Evolutionary conservation across 2,329 filamentous ascomycete genomes (phyloP).

Genomic region (Fusarium pseudonygamai): DNA sequence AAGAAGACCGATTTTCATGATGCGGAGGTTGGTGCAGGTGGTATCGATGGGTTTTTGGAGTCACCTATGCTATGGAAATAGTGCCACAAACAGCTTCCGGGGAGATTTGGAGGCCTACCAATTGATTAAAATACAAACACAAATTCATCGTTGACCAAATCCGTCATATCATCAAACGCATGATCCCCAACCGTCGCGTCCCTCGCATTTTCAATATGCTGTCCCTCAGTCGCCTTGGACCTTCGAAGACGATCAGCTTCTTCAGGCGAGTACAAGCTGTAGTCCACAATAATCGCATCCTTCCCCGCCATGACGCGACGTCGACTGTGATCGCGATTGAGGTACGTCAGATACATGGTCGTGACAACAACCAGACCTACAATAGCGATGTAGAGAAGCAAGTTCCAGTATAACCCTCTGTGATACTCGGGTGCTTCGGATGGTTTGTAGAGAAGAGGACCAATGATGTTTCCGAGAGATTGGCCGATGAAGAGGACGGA

Average conservation of each 20-base stretch:
- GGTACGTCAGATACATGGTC: slow-evolving; percentile 47
- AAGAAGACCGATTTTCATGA: background rate
- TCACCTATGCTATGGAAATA: too few relatives aligned
- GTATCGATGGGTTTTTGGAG: rapidly evolving
- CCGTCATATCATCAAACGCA: slow-evolving; percentile 30
- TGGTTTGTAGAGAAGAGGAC: slow-evolving; percentile 45
- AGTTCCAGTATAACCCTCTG: slow-evolving; percentile 64
- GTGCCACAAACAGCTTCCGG: too few relatives aligned
- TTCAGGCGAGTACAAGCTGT: slow-evolving; percentile 8
- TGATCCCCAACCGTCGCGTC: slow-evolving; percentile 12
- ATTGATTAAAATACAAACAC: slow-evolving; percentile 23
- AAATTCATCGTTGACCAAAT: slow-evolving; percentile 37
- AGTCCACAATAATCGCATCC: slow-evolving; percentile 62
- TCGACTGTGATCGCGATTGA: slow-evolving; percentile 64
- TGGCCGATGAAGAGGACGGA: slow-evolving; percentile 69
- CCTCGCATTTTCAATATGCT: background rate
- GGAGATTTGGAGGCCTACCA: too few relatives aligned
- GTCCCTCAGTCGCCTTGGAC: slow-evolving; percentile 1
- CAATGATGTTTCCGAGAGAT: slow-evolving; percentile 71
- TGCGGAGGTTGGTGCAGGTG: background rate
- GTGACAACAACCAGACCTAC: slow-evolving; percentile 51
- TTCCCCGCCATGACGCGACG: slow-evolving; percentile 65
- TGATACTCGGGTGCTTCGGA: slow-evolving; percentile 48
- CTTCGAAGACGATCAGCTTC: slow-evolving; percentile 53
- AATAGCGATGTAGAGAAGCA: slow-evolving; percentile 67